Conservation (phyloP, 2,329 filamentous ascomycete species). For the Aureobasidium sp. region DNA sequence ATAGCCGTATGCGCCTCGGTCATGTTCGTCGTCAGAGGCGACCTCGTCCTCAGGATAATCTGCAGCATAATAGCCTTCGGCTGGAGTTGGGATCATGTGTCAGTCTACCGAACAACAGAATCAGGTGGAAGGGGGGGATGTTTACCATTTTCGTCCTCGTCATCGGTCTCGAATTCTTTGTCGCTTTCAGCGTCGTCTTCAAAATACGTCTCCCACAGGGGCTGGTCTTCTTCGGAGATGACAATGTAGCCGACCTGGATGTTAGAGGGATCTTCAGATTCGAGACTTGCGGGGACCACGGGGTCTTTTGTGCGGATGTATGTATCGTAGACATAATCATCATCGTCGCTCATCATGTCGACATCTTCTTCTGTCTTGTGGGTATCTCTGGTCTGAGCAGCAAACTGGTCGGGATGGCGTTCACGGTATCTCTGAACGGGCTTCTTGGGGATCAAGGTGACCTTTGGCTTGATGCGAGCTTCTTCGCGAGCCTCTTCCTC, state of each 20-base stretch:
- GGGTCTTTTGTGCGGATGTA: constrained; percentile 43
- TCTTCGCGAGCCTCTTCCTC: constrained; percentile 18
- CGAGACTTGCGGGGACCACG: constrained; percentile 16
- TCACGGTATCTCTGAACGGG: constrained; percentile 30
- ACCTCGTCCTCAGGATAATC: constrained; percentile 78
- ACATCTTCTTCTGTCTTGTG: constrained; percentile 27
- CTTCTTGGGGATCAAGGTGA: constrained; percentile 28
- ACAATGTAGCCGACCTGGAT: constrained; percentile 41
- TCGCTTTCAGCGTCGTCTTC: constrained; percentile 44
- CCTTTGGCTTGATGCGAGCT: constrained; percentile 24
- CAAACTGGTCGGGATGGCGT: constrained; percentile 23
- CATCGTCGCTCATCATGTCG: constrained; percentile 40
- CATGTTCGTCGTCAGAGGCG: constrained; percentile 61
- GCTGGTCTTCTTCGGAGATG: constrained; percentile 45
- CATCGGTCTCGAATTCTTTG: constrained; percentile 51
- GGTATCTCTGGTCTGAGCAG: not conserved
- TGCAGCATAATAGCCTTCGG: constrained; percentile 71
- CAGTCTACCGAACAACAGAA: not conserved
- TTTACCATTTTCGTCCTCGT: constrained; percentile 55
- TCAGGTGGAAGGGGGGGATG: constrained; percentile 24
- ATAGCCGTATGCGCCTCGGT: constrained; percentile 37
- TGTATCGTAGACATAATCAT: constrained; percentile 56
- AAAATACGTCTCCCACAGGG: constrained; percentile 52
- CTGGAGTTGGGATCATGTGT: constrained; percentile 25
- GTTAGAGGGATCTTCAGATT: constrained; percentile 18